Conservation (phyloP, 768 basidiomycete species). For the Tephrocybe sp. region DNA sequence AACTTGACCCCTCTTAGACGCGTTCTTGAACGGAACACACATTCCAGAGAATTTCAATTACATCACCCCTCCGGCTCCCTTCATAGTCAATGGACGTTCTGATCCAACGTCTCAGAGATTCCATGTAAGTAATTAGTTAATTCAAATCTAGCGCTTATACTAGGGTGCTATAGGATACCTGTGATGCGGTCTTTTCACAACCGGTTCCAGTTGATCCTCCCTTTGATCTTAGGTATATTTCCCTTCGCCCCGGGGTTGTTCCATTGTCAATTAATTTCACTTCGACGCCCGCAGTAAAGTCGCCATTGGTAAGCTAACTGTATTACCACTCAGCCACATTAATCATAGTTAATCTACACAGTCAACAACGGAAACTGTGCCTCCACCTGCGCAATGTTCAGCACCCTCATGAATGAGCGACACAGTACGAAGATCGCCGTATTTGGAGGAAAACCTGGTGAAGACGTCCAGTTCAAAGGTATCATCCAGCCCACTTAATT, state of each 20-base stretch:
- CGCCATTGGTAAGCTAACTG: constrained; percentile 37
- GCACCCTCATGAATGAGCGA: constrained; percentile 58
- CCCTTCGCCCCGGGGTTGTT: background rate
- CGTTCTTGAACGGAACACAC: constrained; percentile 45
- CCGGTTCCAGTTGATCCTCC: constrained; percentile 45
- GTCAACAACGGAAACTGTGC: constrained; percentile 51
- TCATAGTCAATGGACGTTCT: constrained; percentile 40
- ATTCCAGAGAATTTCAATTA: constrained; percentile 43
- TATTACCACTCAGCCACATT: background rate
- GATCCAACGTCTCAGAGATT: constrained; percentile 51
- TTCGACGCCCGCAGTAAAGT: constrained; percentile 33
- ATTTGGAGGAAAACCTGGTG: constrained; percentile 57
- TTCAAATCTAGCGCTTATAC: background rate
- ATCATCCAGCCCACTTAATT: too few relatives aligned
- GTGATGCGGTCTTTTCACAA: constrained; percentile 36
- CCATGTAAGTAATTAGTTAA: constrained; percentile 35
- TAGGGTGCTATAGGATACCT: constrained; percentile 35
- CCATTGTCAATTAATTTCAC: background rate
- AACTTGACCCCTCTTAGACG: constrained; percentile 28
- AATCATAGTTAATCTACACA: constrained; percentile 12
- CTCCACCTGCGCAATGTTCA: constrained; percentile 65
- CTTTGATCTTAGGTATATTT: constrained; percentile 40
- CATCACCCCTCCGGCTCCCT: constrained; percentile 39
- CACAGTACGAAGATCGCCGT: constrained; percentile 52
- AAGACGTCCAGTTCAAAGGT: constrained; percentile 53